Evolutionary conservation across 2,329 filamentous ascomycete species (phyloP), one percentile per base, ranked within the genome.

Genomic region (Microsporum ferrugineum): DNA sequence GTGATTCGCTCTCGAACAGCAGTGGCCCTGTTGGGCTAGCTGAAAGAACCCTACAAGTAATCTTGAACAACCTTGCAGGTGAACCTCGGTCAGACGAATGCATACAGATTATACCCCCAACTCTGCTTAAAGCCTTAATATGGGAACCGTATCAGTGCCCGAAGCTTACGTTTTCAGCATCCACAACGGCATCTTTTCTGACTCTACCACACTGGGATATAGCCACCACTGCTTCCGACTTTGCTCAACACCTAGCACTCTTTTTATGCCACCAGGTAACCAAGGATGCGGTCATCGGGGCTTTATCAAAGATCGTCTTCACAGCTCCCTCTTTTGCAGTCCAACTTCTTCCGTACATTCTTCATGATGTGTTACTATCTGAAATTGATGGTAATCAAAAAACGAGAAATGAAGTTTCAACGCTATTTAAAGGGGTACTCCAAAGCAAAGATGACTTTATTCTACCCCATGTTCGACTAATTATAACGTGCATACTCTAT

Each of bases 401-500:
- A 1, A 75, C 84, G 36, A 87, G 85, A 60, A 78, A 80, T 5
- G 74, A 76, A 5, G 70, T 96, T 0, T 96, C 91, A 0, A 76
- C 78, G 7, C 80, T 85, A 1, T 79, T 88, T 62, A 83, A 80
- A 39, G 73, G 77, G 7, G 89, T 87, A 79, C 82, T 97, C 39
- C 74, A 75, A 2, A 73, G 63, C 72, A 75, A 63, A 61, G 57
- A 64, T 17, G 67, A 71, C 33, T 62, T 66, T 61, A 82, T 77
- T 0, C 81, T 80, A 61, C 80, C 84, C 4, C 89, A 89, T 67
- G 76, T 88, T 58, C 85, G 84, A 63, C 80, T 94, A 39, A 76
- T 96, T 0, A 81, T 97, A 43, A 87, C 89, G 64, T 83, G 86
- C 2, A 79, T 99, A 34, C 76, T 99, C 2, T 99, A 97, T 70